These are phyloP conservation scores for Citrus hindsii DNA, from an alignment of 345 rosid species.

Conservation along the genomic window DNA sequence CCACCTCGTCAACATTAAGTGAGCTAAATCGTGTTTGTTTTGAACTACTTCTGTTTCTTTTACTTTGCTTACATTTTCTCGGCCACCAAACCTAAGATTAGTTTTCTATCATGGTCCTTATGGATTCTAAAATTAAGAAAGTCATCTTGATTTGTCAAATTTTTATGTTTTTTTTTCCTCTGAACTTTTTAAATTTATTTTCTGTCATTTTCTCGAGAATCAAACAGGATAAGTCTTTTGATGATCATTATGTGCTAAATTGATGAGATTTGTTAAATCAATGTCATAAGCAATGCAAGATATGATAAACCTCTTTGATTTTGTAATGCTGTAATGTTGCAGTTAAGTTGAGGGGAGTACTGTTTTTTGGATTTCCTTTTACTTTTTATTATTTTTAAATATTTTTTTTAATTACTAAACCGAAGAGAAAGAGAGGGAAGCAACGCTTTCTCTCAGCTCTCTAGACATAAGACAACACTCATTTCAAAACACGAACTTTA, in stretches of 20 bases:
- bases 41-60: not conserved
- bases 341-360: not conserved
- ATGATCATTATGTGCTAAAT: too few relatives aligned
- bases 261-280: not conserved
- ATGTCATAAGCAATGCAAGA: not conserved
- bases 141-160: not conserved
- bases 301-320: not conserved
- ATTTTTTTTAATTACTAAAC: too few relatives aligned
- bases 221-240: not conserved
- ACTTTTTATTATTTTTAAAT: too few relatives aligned
- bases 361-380: too few relatives aligned
- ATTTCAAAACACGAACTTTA: too few relatives aligned
- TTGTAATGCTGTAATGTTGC: not conserved
- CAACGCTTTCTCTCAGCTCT: too few relatives aligned
- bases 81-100: not conserved
- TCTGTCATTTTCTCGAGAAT: not conserved
- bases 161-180: not conserved
- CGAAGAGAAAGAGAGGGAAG: too few relatives aligned
- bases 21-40: not conserved
- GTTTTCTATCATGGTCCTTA: not conserved
- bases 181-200: not conserved
- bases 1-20: not conserved
- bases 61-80: constrained; percentile 9
- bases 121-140: not conserved
- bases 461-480: too few relatives aligned